Evolutionary conservation across 2,329 filamentous ascomycete species (phyloP), one percentile per base, ranked within the genome.

Genomic region (Zymoseptoria crescenta): DNA sequence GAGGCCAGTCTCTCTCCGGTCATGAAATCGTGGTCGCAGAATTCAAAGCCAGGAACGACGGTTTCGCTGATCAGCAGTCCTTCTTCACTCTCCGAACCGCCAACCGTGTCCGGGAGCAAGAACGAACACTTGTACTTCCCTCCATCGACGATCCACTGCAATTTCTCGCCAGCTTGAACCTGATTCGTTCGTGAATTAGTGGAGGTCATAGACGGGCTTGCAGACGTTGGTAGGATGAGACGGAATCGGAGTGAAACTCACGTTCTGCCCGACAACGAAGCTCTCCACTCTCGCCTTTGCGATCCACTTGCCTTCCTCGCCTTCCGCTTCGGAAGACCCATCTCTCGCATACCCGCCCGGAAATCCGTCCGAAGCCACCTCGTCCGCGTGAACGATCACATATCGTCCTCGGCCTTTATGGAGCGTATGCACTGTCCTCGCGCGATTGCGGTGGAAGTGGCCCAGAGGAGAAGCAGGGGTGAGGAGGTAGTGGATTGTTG

Each of bases 141-240:
- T 0, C 86, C 85, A 56, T 87, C 83, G 7, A 89, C 85, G 60
- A 87, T 76, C 86, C 86, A 89, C 70, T 87, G 84, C 67, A 86
- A 63, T 69, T 70, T 9, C 16, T 41, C 35, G 35, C 35, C 35
- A 41, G 35, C 35, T 41, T 41, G 35, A 5, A 41, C 35, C 35
- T 41, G 16, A 4, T 13, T 13, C 1, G n/a, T n/a, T 41, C 6
- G 16, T 41, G 35, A 9, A 41, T 41, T 41, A 41, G 35, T 16
- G 35, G 35, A 13, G 16, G 10, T 4, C 16, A 5, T 41, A 4
- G 35, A 41, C 35, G 35, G 16, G 16, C n/a, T n/a, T 16, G 35
- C 35, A 41, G n/a, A 41, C 35, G 13, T 16, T 9, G 35, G 2
- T 9, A 16, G 10, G 10, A 16, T 13, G 9, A 4, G 35, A 5